Evolutionary conservation across 2,329 filamentous ascomycete species (phyloP), one percentile per base, ranked within the genome.

Genomic region (Paramyrothecium roridum): DNA sequence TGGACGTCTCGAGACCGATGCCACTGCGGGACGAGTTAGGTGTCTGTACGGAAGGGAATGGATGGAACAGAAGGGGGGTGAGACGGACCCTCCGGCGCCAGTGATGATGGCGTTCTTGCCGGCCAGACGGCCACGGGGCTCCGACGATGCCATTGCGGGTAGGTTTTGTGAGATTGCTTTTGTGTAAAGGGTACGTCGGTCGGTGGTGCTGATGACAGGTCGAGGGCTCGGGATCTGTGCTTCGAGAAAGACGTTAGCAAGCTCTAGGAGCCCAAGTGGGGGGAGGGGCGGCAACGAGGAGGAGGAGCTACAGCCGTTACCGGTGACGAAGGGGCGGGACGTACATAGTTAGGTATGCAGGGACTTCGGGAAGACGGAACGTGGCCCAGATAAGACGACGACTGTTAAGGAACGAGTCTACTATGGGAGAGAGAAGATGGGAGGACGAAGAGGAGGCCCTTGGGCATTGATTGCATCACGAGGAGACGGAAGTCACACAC

Each of bases 1-100:
- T 93, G 54, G 84, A 84, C 2, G 93, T 96, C 78, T 97, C 92
- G 50, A 97, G 88, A 62, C 93, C 93, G 67, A 97, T 97, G 67
- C 93, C 93, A 67, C 93, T 93, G 67, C 21, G 19, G 12, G 6
- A 19, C 37, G 37, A 43, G 37, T 43, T 13, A 43, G 37, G 7
- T 8, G 53, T 65, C 43, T 58, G 59, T 43, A 8, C 37, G n/a
- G 37, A 13, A 43, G 37, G 16, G 10, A 37, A 37, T 33, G n/a
- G 34, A 21, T 51, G 34, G 34, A 49, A 22, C 3, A 17, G 19
- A 17, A 20, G 6, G 37, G 50, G 23, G 20, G 34, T 37, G 50
- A 17, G n/a, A 76, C 86, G 74, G 82, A 96, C 91, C 91, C 90
- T 66, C 87, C 91, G 62, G 89, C 91, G 68, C 91, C 91, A 54